Evolutionary conservation across 805 yeast species (phyloP).

Genomic region (Lipomyces orientalis): DNA sequence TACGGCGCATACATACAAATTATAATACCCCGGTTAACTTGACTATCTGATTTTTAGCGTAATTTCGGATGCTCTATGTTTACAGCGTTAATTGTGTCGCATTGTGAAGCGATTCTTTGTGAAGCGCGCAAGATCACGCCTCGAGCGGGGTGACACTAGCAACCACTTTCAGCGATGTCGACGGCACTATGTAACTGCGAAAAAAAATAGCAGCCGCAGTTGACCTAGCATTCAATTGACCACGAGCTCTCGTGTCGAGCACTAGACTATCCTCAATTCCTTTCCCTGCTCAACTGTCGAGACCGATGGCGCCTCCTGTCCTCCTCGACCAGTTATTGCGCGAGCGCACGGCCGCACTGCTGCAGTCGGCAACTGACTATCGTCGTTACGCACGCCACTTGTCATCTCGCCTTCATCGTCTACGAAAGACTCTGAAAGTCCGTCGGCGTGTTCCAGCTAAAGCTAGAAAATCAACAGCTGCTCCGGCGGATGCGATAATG

Average conservation of each 20-base stretch:
- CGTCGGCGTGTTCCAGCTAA: conserved; percentile 67
- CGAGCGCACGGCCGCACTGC: conserved; percentile 64
- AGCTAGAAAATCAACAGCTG: conserved; percentile 50
- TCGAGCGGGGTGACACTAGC: background rate
- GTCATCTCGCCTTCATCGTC: conserved; percentile 62
- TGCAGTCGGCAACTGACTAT: conserved; percentile 72
- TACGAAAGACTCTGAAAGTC: conserved; percentile 68
- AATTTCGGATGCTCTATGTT: no score
- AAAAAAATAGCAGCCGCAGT: no score
- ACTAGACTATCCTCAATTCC: background rate
- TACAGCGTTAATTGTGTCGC: no score
- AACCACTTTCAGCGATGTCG: background rate
- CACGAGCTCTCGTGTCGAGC: background rate
- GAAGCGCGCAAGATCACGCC: background rate
- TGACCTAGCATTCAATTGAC: background rate
- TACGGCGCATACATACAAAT: no score
- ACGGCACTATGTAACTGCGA: no score
- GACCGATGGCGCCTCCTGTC: conserved; percentile 28
- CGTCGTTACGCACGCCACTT: conserved; percentile 68
- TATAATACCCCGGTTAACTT: no score
- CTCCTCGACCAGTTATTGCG: conserved; percentile 37
- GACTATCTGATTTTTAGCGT: no score
- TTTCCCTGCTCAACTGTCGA: background rate
- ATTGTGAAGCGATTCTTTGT: no score
- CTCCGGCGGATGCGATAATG: conserved; percentile 32